A percentile compares a stretch with the other conserved stretches of the same genome.
Conservation (phyloP, 306 rosid species). For the Styphnolobium japonicum region DNA sequence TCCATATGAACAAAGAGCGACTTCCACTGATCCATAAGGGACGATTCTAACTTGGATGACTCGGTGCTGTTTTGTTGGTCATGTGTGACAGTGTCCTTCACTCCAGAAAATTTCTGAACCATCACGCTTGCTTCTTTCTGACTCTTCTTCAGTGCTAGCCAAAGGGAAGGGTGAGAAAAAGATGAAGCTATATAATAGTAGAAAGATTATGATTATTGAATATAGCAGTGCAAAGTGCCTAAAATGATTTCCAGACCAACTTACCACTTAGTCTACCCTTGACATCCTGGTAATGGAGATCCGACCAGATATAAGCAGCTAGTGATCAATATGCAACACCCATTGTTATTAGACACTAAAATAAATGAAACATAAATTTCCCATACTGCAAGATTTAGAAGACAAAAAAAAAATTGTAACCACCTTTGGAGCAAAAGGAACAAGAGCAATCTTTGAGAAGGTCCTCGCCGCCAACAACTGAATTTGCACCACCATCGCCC, state of each 20-base stretch:
- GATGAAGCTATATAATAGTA: not conserved
- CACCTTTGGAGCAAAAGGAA: conserved; percentile 89
- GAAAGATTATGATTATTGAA: not conserved
- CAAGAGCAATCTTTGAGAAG: conserved; percentile 64
- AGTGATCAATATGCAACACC: conserved; percentile 27
- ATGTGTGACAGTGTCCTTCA: conserved; percentile 36
- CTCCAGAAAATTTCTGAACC: conserved; percentile 57
- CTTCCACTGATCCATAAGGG: conserved; percentile 79
- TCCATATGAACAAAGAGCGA: conserved; percentile 80
- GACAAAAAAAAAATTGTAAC: not conserved
- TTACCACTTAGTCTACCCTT: conserved; percentile 81
- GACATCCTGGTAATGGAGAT: conserved; percentile 87
- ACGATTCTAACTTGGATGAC: conserved; percentile 48
- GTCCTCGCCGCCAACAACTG: conserved; percentile 30
- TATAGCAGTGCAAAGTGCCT: not conserved
- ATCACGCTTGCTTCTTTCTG: conserved; percentile 70
- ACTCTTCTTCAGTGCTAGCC: conserved; percentile 70
- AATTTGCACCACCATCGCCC: conserved; percentile 28
- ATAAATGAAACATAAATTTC: not conserved
- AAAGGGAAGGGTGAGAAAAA: not conserved
- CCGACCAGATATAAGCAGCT: conserved; percentile 87
- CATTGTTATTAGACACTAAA: conserved; percentile 12
- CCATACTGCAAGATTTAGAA: not conserved
- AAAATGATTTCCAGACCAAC: not conserved
- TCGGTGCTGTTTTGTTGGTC: conserved; percentile 35